Evolutionary conservation across 306 rosid species (phyloP), one percentile per base, ranked within the genome.

Genomic region (Prunus dulcis): DNA sequence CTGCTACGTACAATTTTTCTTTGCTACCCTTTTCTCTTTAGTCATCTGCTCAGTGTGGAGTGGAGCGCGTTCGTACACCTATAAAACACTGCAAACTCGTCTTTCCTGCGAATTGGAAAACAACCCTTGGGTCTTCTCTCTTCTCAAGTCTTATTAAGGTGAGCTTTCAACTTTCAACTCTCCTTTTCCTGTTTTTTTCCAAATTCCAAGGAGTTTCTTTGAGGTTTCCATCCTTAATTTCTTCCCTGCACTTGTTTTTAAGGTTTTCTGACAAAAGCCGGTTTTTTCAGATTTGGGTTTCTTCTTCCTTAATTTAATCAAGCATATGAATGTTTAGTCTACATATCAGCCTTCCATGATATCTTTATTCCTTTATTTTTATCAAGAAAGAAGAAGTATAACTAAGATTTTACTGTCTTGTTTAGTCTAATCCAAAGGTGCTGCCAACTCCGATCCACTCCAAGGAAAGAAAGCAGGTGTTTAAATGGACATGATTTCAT

Each of bases 401-500:
- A 63, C 43, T 64, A 64, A 64, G 67, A 64, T 38, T 62, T 25
- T 23, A 34, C 30, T 5, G 9, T 19, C 25, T 53, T 12, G 22
- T 78, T 12, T 3, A 51, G 20, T 64, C 53, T 64, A 27, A 15
- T 62, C 17, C 23, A 66, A 71, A 56, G 72, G 22, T 51, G 38
- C 20, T 15, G 27, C 60, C 22, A 15, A 23, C 18, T 62, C 3
- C 34, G 34, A 57, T 77, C 69, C 25, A 68, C 53, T 58, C 12
- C 11, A 41, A 50, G 47, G 76, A 3, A 78, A 71, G 56, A 38
- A 67, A 27, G 27, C 9, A 55, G 72, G 41, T 52, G 17, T 13
- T 63, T 27, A 49, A 53, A 79, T 83, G 84, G 87, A 79, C 60
- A 72, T 30, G 78, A 72, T 45, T 63, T 22, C 84, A n/a, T 72